Evolutionary conservation across 2,329 filamentous ascomycete species (phyloP).

Genomic region (Venturia oleaginea): DNA sequence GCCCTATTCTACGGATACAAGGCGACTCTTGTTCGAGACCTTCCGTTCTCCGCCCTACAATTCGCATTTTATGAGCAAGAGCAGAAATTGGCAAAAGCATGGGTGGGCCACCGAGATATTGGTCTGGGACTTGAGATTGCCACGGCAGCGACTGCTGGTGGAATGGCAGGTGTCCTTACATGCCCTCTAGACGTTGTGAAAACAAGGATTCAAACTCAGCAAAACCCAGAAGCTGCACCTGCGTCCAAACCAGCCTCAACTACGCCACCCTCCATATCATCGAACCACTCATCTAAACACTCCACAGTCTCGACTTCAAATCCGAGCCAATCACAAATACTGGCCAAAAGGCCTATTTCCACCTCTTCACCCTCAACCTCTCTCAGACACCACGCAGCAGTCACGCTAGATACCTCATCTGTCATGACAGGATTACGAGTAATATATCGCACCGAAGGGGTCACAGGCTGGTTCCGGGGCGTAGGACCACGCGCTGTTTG

Average conservation of each 20-base stretch:
- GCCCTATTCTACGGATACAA: constrained; percentile 97
- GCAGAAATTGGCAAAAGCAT: constrained; percentile 68
- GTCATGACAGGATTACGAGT: constrained; percentile 74
- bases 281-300: background rate
- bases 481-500: constrained; percentile 89
- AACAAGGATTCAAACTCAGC: constrained; percentile 89
- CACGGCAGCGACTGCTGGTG: constrained; percentile 82
- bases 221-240: constrained; percentile 41
- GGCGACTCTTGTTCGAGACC: constrained; percentile 84
- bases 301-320: background rate
- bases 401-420: constrained; percentile 79
- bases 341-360: constrained; percentile 62
- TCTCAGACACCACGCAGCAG: constrained; percentile 67
- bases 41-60: constrained; percentile 92
- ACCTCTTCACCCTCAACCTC: constrained; percentile 84
- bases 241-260: background rate
- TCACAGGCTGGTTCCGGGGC: constrained; percentile 86
- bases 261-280: background rate
- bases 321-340: constrained; percentile 21
- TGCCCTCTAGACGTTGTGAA: constrained; percentile 97
- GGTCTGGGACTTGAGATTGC: constrained; percentile 77
- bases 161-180: constrained; percentile 86
- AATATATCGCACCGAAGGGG: constrained; percentile 83
- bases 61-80: constrained; percentile 98
- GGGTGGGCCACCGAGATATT: constrained; percentile 62